Conservation (phyloP, 148 eudicot species). For the Oxyria digyna region DNA sequence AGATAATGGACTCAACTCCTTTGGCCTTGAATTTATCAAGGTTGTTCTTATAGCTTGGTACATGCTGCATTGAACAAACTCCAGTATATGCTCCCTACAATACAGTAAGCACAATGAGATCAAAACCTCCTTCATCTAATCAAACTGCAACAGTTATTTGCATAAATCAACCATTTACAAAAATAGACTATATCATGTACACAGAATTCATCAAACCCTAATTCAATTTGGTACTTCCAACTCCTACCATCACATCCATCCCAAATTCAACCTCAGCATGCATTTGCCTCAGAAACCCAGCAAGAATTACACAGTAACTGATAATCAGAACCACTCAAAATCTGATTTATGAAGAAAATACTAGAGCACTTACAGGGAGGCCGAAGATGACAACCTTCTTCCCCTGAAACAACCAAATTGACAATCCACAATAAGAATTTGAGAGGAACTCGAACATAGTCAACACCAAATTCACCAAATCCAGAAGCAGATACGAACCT, state of each 20-base stretch:
- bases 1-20: conserved; percentile 74
- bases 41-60: conserved; percentile 91
- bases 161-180: not conserved
- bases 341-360: not conserved
- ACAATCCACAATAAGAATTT: not conserved
- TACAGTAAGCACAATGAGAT: not conserved
- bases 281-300: not conserved
- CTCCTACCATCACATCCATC: not conserved
- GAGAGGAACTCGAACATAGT: not conserved
- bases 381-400: conserved; percentile 94
- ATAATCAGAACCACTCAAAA: not conserved
- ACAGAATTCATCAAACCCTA: not conserved
- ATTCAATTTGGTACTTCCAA: not conserved
- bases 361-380: conserved; percentile 67
- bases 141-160: not conserved
- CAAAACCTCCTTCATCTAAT: not conserved
- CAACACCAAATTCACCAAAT: not conserved
- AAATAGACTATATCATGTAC: not conserved
- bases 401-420: conserved; percentile 31
- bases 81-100: conserved; percentile 76
- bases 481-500: conserved; percentile 24
- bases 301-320: not conserved
- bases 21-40: conserved; percentile 75
- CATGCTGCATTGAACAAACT: conserved; percentile 90
- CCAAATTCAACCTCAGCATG: not conserved